phyloP scores from a whole-genome alignment of 192 early-diverging fungal species.

The Dispira simplex region DNA sequence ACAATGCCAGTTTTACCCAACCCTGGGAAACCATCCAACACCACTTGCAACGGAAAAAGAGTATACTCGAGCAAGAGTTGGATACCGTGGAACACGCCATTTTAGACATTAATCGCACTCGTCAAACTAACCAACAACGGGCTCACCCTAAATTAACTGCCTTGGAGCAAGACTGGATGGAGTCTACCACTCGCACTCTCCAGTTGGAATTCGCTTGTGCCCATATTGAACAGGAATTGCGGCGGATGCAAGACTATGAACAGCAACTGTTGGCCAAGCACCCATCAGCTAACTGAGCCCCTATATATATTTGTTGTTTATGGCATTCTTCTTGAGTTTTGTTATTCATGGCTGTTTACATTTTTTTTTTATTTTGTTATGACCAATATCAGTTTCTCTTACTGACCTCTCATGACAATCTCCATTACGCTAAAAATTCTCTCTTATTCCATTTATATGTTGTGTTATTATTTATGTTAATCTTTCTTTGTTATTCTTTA shows the following conservation, averaged over 20 bases:
- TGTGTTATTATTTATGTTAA: no score
- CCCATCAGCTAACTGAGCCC: neutral
- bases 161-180: slow-evolving; percentile 2
- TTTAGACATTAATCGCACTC: neutral
- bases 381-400: no score
- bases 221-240: neutral
- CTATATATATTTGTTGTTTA: neutral
- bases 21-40: neutral
- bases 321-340: neutral
- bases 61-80: neutral
- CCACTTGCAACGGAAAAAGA: neutral
- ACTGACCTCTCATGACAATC: no score
- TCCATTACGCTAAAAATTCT: no score
- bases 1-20: neutral
- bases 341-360: no score
- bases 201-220: neutral
- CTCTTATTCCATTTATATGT: no score
- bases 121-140: neutral
- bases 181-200: neutral
- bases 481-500: no score
- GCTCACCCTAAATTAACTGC: neutral
- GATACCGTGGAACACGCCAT: neutral
- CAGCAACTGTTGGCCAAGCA: neutral
- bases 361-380: no score
- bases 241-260: neutral